A percentile compares a stretch with the other conserved stretches of the same genome.
Evolutionary conservation across 2,329 filamentous ascomycete genomes (phyloP).

Genomic region (Fusarium oligoseptatum): DNA sequence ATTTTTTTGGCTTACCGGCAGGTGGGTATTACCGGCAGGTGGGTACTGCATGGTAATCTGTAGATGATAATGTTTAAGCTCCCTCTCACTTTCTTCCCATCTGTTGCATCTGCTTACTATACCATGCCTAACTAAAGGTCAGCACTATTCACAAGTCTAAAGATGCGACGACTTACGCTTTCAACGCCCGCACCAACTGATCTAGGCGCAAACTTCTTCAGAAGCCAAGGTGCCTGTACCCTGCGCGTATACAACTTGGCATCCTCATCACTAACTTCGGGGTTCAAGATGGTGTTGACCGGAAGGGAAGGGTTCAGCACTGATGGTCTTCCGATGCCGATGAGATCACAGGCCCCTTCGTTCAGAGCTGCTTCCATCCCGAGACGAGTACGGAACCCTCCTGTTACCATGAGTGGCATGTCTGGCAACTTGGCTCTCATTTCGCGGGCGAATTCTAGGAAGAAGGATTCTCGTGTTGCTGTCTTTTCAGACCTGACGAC

Average conservation of each 20-base stretch:
- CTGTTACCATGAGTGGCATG: slow-evolving; percentile 69
- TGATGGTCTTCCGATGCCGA: slow-evolving; percentile 57
- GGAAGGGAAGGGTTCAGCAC: slow-evolving; percentile 55
- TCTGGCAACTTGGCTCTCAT: slow-evolving; percentile 60
- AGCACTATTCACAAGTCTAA: not conserved
- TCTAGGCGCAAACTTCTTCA: slow-evolving; percentile 32
- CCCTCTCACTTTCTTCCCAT: slow-evolving; percentile 14
- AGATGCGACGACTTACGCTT: slow-evolving; percentile 3
- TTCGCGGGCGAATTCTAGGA: slow-evolving; percentile 73
- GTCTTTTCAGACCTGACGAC: slow-evolving; percentile 53
- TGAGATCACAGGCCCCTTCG: slow-evolving; percentile 56
- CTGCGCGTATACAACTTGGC: slow-evolving; percentile 22
- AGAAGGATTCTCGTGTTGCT: slow-evolving; percentile 73
- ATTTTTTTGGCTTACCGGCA: no score
- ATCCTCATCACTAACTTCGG: slow-evolving; percentile 29
- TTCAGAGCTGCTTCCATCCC: slow-evolving; percentile 58
- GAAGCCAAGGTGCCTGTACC: slow-evolving; percentile 27
- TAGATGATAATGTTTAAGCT: no score
- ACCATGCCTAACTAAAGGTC: slow-evolving; percentile 18
- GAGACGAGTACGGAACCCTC: slow-evolving; percentile 68
- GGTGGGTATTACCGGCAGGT: no score
- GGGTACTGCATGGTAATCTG: no score
- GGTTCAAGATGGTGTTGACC: slow-evolving; percentile 40
- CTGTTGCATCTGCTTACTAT: slow-evolving; percentile 26
- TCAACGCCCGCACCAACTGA: slow-evolving; percentile 37